A percentile compares a stretch with the other conserved stretches of the same genome.
These are phyloP conservation scores for Ceratobasidium sp. DNA, from an alignment of 1,284 basidiomycete genomes.

Conservation along the genomic window DNA sequence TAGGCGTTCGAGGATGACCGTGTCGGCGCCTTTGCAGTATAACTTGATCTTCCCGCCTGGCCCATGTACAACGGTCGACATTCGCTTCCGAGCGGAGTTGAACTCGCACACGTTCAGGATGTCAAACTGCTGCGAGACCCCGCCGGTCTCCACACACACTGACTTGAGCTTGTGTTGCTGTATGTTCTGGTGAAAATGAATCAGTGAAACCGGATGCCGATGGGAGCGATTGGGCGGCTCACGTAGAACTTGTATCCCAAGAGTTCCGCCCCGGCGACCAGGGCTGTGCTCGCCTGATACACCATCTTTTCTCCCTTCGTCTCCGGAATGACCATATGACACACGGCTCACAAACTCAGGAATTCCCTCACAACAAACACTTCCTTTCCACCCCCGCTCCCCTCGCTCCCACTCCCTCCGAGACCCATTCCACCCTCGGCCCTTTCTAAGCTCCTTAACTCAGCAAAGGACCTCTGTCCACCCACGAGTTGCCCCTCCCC, in stretches of 20 bases:
- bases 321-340: slow-evolving; percentile 99
- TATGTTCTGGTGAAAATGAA: slow-evolving; percentile 31
- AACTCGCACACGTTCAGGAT: slow-evolving; percentile 91
- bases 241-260: slow-evolving; percentile 96
- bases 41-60: slow-evolving; percentile 86
- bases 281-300: slow-evolving; percentile 96
- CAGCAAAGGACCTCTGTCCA: slow-evolving; percentile 75
- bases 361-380: slow-evolving; percentile 84
- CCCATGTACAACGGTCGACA: slow-evolving; percentile 89
- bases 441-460: slow-evolving; percentile 71
- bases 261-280: slow-evolving; percentile 94
- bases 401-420: slow-evolving; percentile 28
- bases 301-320: slow-evolving; percentile 83
- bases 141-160: slow-evolving; percentile 93
- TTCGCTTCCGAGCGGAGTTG: slow-evolving; percentile 92
- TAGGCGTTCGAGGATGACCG: slow-evolving; percentile 91
- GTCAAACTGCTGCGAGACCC: slow-evolving; percentile 85
- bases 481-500: slow-evolving; percentile 52
- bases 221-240: slow-evolving; percentile 54
- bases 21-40: slow-evolving; percentile 98
- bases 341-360: slow-evolving; percentile 91
- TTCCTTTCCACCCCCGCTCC: slow-evolving; percentile 59
- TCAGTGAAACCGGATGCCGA: slow-evolving; percentile 32
- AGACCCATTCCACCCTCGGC: slow-evolving; percentile 59
- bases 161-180: slow-evolving; percentile 96